Conservation (phyloP, 192 early-diverging fungal genomes). For the Chytriomyces confervae region DNA sequence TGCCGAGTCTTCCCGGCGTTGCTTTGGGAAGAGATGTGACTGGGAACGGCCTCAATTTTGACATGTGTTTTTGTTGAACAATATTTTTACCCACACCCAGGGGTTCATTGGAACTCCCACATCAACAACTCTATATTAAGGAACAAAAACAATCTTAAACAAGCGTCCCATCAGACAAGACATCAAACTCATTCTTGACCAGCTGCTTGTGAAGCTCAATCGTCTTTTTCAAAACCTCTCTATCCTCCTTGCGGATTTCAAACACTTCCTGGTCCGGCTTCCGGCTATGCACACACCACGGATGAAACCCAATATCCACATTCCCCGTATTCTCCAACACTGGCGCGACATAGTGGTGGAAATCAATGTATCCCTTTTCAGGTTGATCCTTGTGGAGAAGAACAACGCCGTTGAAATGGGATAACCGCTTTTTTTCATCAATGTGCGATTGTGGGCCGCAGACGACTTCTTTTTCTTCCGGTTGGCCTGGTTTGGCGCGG, state of each 20-base stretch:
- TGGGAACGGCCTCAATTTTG: constrained; percentile 7
- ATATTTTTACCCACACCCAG: no score
- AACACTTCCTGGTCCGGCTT: constrained; percentile 20
- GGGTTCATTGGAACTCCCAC: no score
- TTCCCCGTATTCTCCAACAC: constrained; percentile 29
- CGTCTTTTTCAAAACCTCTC: not conserved
- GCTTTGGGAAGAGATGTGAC: not conserved
- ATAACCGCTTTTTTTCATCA: constrained; percentile 31
- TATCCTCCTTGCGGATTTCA: constrained; percentile 10
- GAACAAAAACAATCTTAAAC: no score
- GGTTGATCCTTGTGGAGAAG: constrained; percentile 39
- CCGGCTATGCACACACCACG: constrained; percentile 42
- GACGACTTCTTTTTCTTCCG: constrained; percentile 30
- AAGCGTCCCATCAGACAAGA: not conserved
- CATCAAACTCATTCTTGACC: constrained; percentile 1
- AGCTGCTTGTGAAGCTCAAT: constrained; percentile 28
- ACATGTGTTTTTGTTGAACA: not conserved
- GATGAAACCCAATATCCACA: constrained; percentile 43
- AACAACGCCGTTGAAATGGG: constrained; percentile 48
- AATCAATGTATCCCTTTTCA: constrained; percentile 27
- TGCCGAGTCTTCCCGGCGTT: constrained; percentile 18
- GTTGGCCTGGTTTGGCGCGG: constrained; percentile 30
- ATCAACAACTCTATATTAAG: no score
- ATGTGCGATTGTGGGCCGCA: constrained; percentile 42
- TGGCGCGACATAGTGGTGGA: constrained; percentile 27